Percentiles rank a stretch among this genome's conserved stretches.
Conservation (phyloP, 331 rosid species). For the Telfairia occidentalis region DNA sequence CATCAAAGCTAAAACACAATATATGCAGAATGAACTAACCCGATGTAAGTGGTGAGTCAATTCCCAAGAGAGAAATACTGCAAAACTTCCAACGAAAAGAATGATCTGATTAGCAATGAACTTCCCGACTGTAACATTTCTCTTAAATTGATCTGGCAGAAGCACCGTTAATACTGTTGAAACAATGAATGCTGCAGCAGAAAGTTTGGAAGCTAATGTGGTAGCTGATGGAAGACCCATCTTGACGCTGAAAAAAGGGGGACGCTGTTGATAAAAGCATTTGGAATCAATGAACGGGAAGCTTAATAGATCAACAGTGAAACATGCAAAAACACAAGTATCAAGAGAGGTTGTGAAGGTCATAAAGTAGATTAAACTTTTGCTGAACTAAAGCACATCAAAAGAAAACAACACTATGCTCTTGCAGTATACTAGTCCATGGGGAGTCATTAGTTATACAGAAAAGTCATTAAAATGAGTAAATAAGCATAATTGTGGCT, state of each 20-base stretch:
- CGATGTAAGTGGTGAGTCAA: constrained; percentile 61
- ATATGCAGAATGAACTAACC: constrained; percentile 40
- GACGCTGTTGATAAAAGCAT: constrained; percentile 51
- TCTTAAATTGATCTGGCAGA: constrained; percentile 37
- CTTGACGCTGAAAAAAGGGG: constrained; percentile 87
- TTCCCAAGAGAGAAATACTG: constrained; percentile 71
- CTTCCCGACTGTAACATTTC: constrained; percentile 21
- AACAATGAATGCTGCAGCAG: constrained; percentile 39
- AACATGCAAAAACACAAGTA: neutral
- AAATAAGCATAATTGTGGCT: neutral
- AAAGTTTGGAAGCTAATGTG: constrained; percentile 49
- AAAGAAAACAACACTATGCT: neutral
- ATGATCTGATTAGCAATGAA: constrained; percentile 38
- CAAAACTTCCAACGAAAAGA: constrained; percentile 46
- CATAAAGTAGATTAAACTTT: neutral
- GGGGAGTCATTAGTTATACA: neutral
- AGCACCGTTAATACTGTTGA: constrained; percentile 38
- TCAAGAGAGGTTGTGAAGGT: neutral
- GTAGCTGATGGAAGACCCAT: constrained; percentile 72
- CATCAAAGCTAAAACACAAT: neutral
- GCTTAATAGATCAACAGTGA: neutral
- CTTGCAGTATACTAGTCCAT: neutral
- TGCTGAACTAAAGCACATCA: neutral
- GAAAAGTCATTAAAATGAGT: neutral
- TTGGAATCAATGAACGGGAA: constrained; percentile 12